Conservation (phyloP, 805 yeast genomes). For the fission yeast (Schizosaccharomyces pombe) region DNA sequence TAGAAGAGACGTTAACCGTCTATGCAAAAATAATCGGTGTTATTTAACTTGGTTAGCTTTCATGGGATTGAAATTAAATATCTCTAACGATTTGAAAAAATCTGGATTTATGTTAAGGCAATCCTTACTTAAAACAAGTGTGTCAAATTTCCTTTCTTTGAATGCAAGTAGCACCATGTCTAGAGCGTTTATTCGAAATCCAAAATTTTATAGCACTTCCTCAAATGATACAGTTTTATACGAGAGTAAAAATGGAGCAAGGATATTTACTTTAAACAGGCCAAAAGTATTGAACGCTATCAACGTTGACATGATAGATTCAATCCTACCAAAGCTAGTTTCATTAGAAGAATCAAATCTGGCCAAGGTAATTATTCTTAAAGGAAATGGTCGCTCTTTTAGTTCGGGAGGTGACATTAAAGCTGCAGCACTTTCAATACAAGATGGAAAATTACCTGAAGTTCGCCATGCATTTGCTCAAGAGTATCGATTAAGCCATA, state of each 20-base stretch:
- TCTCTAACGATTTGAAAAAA: too few relatives aligned
- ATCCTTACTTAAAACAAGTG: too few relatives aligned
- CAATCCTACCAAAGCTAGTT: conserved; percentile 41
- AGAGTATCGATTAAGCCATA: conserved; percentile 63
- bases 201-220: not conserved
- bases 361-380: conserved; percentile 42
- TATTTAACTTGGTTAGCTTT: too few relatives aligned
- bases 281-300: conserved; percentile 68
- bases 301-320: conserved; percentile 47
- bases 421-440: not conserved
- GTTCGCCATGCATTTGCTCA: conserved; percentile 44
- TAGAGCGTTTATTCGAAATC: not conserved
- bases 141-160: not conserved
- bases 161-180: not conserved
- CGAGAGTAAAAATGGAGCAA: conserved; percentile 35
- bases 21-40: too few relatives aligned
- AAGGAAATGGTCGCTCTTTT: conserved; percentile 43
- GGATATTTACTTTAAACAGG: conserved; percentile 57
- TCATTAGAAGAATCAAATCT: conserved; percentile 27
- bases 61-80: too few relatives aligned
- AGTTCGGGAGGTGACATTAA: conserved; percentile 94
- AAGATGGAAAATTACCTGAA: conserved; percentile 17
- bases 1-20: too few relatives aligned
- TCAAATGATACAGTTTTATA: conserved; percentile 36
- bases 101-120: too few relatives aligned